Base-by-base conservation (phyloP, 2,329 filamentous ascomycete genomes). In the Graphium sp. region DNA sequence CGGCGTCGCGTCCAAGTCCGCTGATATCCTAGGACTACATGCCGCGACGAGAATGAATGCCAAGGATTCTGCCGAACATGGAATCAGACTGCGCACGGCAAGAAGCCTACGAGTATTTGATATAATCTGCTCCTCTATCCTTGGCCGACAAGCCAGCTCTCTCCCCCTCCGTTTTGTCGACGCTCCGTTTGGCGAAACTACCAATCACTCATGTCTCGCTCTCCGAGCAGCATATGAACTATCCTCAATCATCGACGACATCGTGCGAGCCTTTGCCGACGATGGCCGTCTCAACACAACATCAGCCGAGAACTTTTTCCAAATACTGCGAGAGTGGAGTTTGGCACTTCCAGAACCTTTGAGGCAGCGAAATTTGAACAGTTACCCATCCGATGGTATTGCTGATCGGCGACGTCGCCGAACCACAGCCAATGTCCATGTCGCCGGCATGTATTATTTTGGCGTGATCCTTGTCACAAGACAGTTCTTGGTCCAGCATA, bases 1-100 rank as follows among this genome's bases (percentile, higher is more conserved):
- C 5, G 63, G 63, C 0, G 56, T 68, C 5, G 64, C 64, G 2
- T 53, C 60, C 1, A 58, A 60, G 33, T 58, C 62, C 4, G 62
- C 64, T 1, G 56, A 56, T 11, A 57, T 62, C 2, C 41, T 69
- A 0, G 65, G 64, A 0, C 41, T 68, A 4, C 60, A 67, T 36
- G 44, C 44, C 12, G 38, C 36, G 18, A 39, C 40, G 14, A 44
- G 45, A 32, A 24, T 30, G 15, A 32, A 26, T 17, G 26, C 33
- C 7, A 26, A 31, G 12, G 24, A 25, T 4, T 16, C 14, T 6
- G 28, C 22, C 3, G 30, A 38, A n/a, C 18, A 23, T n/a, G 26
- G 28, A 30, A 16, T 15, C 18, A 37, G 36, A 18, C 30, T 32
- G 12, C 36, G 36, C 7, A 32, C 36, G 12, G 46, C 48, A 7